Percentiles rank a stretch among this genome's conserved stretches.
Evolutionary conservation across 1,139 yeast genomes (phyloP).

Genomic region (Yamadazyma dendronema): DNA sequence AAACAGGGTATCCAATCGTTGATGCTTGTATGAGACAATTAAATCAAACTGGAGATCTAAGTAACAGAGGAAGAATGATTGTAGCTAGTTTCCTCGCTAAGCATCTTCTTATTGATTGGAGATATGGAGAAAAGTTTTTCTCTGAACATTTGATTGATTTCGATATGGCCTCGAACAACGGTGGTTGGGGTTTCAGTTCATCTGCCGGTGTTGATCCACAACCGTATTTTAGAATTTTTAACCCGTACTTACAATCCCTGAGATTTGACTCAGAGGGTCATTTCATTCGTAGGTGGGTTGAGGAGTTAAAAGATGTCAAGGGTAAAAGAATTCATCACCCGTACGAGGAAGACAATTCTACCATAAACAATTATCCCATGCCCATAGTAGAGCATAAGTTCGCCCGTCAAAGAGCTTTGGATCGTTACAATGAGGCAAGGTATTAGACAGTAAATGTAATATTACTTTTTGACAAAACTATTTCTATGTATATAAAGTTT

Average conservation of each 20-base stretch:
- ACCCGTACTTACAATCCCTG: slow-evolving; percentile 50
- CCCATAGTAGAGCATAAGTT: slow-evolving; percentile 41
- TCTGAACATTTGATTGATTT: slow-evolving; percentile 48
- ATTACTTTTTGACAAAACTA: slow-evolving; percentile 1
- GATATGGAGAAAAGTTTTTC: slow-evolving; percentile 54
- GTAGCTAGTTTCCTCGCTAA: slow-evolving; percentile 52
- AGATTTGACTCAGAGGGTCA: slow-evolving; percentile 47
- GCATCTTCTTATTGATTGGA: slow-evolving; percentile 53
- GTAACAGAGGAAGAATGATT: slow-evolving; percentile 54
- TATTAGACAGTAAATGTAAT: slow-evolving; percentile 10
- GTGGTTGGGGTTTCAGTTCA: slow-evolving; percentile 59
- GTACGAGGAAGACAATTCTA: slow-evolving; percentile 20
- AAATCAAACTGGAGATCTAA: slow-evolving; percentile 49
- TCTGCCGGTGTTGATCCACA: slow-evolving; percentile 54
- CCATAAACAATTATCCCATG: slow-evolving; percentile 36
- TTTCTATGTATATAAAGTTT: neutral
- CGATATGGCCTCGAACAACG: slow-evolving; percentile 53
- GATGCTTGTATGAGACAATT: slow-evolving; percentile 59
- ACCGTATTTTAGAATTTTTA: slow-evolving; percentile 56
- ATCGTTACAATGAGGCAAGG: slow-evolving; percentile 34
- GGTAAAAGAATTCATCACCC: slow-evolving; percentile 38
- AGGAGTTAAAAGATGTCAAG: slow-evolving; percentile 39
- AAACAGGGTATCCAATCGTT: slow-evolving; percentile 54
- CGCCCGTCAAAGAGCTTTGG: slow-evolving; percentile 37
- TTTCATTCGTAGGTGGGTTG: slow-evolving; percentile 50